Conservation (phyloP, 106 monocot genomes). For the Narthecium ossifragum region DNA sequence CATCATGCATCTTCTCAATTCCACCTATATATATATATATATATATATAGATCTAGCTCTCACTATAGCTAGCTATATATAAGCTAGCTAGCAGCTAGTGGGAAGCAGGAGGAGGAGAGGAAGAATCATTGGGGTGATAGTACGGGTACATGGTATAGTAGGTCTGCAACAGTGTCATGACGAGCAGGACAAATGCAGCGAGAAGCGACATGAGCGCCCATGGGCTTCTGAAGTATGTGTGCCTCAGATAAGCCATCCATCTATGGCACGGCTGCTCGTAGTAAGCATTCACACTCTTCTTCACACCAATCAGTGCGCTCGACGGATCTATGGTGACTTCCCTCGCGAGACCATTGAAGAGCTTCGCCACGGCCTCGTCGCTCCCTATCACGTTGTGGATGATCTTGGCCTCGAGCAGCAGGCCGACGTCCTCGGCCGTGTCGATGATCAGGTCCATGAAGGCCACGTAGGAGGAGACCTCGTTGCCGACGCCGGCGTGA, state of each 20-base stretch:
- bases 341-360: background rate
- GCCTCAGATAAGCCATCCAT: slow-evolving; percentile 2
- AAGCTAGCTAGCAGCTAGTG: too few species aligned
- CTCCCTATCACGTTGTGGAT: background rate
- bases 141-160: background rate
- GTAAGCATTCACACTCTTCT: background rate
- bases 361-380: background rate
- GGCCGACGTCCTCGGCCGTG: slow-evolving; percentile 8
- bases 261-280: background rate
- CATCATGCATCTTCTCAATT: too few species aligned
- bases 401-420: background rate
- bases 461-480: slow-evolving; percentile 11
- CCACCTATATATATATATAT: too few species aligned
- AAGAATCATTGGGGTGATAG: too few species aligned
- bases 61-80: too few species aligned
- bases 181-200: background rate
- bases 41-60: too few species aligned
- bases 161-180: background rate
- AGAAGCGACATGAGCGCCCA: background rate
- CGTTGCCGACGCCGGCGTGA: slow-evolving; percentile 1
- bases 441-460: slow-evolving; percentile 18
- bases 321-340: background rate
- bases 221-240: background rate
- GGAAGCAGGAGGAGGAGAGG: too few species aligned
- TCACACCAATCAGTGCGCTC: background rate